Percentiles rank a stretch among this genome's conserved stretches.
phyloP scores from a whole-genome alignment of 2,329 filamentous ascomycete genomes.

The Xylaria multiplex region DNA sequence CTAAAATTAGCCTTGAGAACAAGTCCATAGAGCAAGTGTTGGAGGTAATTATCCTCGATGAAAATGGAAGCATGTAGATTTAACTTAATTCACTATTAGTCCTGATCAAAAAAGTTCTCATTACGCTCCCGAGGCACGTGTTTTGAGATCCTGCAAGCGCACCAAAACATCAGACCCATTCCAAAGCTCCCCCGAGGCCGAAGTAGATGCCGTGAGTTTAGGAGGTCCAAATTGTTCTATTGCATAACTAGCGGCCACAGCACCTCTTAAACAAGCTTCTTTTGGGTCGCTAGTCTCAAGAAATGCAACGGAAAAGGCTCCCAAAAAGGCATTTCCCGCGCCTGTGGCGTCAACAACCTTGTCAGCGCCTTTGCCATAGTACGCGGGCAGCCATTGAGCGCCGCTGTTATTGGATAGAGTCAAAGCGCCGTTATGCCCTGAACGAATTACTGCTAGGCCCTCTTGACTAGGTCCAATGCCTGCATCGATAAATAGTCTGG shows the following conservation, averaged over 20 bases:
- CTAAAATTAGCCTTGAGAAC: no score
- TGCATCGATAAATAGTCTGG: not conserved
- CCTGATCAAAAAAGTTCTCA: not conserved
- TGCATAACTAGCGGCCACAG: slow-evolving; percentile 29
- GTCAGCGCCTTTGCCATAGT: slow-evolving; percentile 7
- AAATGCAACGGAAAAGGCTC: slow-evolving; percentile 27
- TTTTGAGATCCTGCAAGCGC: slow-evolving; percentile 16
- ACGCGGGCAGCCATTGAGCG: slow-evolving; percentile 28
- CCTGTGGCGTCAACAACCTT: slow-evolving; percentile 27
- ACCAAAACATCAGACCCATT: slow-evolving; percentile 20
- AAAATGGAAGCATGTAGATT: not conserved
- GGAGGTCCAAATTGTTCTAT: slow-evolving; percentile 31
- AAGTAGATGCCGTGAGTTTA: not conserved
- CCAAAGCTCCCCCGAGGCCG: slow-evolving; percentile 12
- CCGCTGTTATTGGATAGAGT: not conserved
- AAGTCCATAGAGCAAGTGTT: not conserved
- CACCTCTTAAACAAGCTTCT: slow-evolving; percentile 14
- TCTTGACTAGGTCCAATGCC: slow-evolving; percentile 18
- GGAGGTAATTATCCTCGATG: not conserved
- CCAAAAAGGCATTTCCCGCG: slow-evolving; percentile 30
- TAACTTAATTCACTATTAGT: not conserved
- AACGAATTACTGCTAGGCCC: slow-evolving; percentile 19
- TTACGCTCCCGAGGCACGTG: not conserved
- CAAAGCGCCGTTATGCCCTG: slow-evolving; percentile 29
- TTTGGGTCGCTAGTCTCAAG: slow-evolving; percentile 16